phyloP scores from a whole-genome alignment of 2,329 filamentous ascomycete genomes.

The Claviceps sp. region DNA sequence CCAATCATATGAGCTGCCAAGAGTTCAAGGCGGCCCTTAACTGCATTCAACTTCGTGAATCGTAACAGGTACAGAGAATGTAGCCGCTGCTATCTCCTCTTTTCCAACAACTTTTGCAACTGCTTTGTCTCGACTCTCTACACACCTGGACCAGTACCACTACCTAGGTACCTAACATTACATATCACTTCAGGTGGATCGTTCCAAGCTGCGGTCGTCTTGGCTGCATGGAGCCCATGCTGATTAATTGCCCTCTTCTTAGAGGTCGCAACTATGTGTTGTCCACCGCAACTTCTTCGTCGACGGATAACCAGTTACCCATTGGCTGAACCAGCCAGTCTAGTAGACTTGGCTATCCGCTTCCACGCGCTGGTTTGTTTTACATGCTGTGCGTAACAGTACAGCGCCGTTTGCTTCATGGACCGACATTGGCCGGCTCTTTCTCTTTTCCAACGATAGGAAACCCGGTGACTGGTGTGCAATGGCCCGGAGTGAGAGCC shows the following conservation, averaged over 20 bases:
- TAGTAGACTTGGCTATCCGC: neutral
- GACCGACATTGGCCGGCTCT: neutral
- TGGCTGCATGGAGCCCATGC: constrained; percentile 9
- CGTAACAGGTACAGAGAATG: too few relatives aligned
- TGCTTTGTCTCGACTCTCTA: neutral
- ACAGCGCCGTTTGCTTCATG: neutral
- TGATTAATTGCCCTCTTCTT: constrained; percentile 23
- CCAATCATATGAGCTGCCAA: neutral
- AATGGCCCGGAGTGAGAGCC: neutral
- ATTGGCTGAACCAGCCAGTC: constrained; percentile 5
- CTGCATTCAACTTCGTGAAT: neutral
- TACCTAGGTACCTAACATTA: too few relatives aligned
- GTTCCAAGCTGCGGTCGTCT: neutral
- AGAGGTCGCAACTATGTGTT: constrained; percentile 13
- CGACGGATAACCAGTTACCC: constrained; percentile 4
- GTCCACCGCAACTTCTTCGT: constrained; percentile 1
- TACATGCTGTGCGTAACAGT: neutral
- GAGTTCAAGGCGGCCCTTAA: neutral
- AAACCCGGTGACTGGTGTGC: neutral
- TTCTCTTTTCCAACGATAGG: too few relatives aligned
- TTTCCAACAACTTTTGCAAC: neutral
- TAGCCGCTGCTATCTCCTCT: neutral
- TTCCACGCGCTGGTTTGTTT: neutral
- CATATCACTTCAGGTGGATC: neutral
- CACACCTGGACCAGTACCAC: neutral